A percentile compares a stretch with the other conserved stretches of the same genome.
These are phyloP conservation scores for Neocucurbitaria cava DNA, from an alignment of 2,329 filamentous ascomycete species.

Conservation along the genomic window DNA sequence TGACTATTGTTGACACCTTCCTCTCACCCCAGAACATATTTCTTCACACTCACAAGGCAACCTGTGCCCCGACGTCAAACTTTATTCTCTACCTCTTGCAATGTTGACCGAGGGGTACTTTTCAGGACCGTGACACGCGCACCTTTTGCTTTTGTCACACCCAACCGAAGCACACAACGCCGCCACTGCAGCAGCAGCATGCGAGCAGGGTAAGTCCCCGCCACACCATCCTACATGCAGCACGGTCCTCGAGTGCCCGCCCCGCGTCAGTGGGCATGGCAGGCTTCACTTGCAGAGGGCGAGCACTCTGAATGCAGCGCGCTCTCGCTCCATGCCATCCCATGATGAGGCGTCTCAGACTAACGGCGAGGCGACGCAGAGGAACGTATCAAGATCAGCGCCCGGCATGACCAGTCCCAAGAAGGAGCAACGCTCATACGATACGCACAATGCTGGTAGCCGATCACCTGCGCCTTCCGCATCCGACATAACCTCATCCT, in stretches of 20 bases:
- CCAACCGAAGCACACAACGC: slow-evolving; percentile 6
- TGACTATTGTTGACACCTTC: neutral
- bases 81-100: slow-evolving; percentile 11
- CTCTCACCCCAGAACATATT: too few relatives aligned
- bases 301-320: slow-evolving; percentile 11
- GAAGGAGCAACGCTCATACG: slow-evolving; percentile 8
- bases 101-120: neutral
- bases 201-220: slow-evolving; percentile 18
- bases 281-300: slow-evolving; percentile 12
- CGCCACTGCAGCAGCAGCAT: slow-evolving; percentile 20
- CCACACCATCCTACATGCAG: slow-evolving; percentile 18
- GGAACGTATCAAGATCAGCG: slow-evolving; percentile 2
- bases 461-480: slow-evolving; percentile 21
- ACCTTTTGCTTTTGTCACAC: slow-evolving; percentile 18
- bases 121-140: slow-evolving; percentile 6
- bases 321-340: slow-evolving; percentile 8
- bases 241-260: slow-evolving; percentile 8
- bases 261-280: slow-evolving; percentile 6
- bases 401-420: slow-evolving; percentile 15
- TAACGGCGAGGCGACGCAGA: slow-evolving; percentile 16
- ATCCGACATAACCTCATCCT: slow-evolving; percentile 9
- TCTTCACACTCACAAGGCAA: neutral
- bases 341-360: slow-evolving; percentile 15
- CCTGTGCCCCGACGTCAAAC: slow-evolving; percentile 5
- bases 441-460: slow-evolving; percentile 22